Percentiles rank a stretch among this genome's conserved stretches.
phyloP scores from a whole-genome alignment of 306 rosid species.

The Prunus mongolica region DNA sequence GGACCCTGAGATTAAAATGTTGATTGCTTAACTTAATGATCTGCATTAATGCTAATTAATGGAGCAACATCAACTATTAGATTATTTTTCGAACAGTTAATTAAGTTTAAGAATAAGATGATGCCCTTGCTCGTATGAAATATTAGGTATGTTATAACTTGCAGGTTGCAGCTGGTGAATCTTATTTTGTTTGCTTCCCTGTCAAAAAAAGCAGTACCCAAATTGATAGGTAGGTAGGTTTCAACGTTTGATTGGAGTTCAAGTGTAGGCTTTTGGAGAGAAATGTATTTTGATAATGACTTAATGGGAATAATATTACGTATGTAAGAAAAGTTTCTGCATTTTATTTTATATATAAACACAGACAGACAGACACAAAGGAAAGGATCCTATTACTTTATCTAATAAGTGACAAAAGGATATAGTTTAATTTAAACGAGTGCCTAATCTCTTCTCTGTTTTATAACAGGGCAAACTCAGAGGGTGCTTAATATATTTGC shows the following conservation, averaged over 20 bases:
- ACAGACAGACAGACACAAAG: background rate
- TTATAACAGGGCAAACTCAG: background rate
- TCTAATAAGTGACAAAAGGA: slow-evolving; percentile 6
- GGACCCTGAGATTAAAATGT: background rate
- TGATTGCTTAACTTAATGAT: background rate
- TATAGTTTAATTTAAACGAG: background rate
- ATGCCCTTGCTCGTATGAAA: background rate
- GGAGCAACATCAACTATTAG: background rate
- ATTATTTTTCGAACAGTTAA: background rate
- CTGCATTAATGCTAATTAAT: background rate
- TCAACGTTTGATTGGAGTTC: slow-evolving; percentile 4
- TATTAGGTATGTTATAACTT: background rate
- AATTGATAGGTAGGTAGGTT: background rate
- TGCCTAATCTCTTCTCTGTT: slow-evolving; percentile 5
- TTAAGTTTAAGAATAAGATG: background rate
- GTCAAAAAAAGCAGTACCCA: background rate
- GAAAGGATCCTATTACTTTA: slow-evolving; percentile 1
- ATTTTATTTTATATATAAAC: background rate
- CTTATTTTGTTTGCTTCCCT: background rate
- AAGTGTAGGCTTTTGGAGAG: background rate
- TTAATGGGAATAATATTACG: background rate
- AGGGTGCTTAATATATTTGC: background rate
- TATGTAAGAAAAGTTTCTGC: background rate
- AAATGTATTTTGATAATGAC: slow-evolving; percentile 3
- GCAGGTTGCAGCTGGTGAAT: background rate